phyloP scores from a whole-genome alignment of 2,329 filamentous ascomycete species.

The Ascocoryne sarcoides region DNA sequence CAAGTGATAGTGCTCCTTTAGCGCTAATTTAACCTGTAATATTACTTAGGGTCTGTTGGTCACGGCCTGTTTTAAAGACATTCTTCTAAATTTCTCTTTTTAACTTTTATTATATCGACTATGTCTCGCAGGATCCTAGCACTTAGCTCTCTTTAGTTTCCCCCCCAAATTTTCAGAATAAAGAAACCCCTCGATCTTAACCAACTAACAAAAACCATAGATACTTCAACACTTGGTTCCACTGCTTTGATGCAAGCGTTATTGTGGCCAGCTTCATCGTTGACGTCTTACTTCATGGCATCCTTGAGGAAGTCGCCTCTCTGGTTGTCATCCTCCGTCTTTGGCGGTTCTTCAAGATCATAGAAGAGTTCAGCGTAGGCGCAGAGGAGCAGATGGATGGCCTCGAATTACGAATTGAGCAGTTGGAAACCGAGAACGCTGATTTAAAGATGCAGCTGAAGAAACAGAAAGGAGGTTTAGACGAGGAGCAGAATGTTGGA shows the following conservation, averaged over 20 bases:
- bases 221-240: conserved; percentile 51
- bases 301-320: conserved; percentile 54
- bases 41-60: too few species aligned
- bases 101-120: not conserved
- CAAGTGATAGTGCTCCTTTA: too few species aligned
- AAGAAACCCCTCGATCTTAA: too few species aligned
- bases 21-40: too few species aligned
- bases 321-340: conserved; percentile 59
- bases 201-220: conserved; percentile 28
- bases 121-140: not conserved
- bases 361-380: conserved; percentile 57
- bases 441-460: conserved; percentile 39
- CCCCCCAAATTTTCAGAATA: not conserved
- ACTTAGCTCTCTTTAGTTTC: not conserved
- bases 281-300: conserved; percentile 50
- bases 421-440: conserved; percentile 40
- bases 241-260: conserved; percentile 54
- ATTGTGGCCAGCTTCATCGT: conserved; percentile 54
- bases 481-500: conserved; percentile 12
- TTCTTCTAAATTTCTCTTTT: too few species aligned
- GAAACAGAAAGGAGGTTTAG: conserved; percentile 9
- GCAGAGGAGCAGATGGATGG: conserved; percentile 54
- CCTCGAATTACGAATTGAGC: conserved; percentile 42
- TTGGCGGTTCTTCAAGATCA: conserved; percentile 62
- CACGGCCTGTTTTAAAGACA: too few species aligned